Evolutionary conservation across 2,329 filamentous ascomycete species (phyloP).

Genomic region (Lecanicillium sp.): DNA sequence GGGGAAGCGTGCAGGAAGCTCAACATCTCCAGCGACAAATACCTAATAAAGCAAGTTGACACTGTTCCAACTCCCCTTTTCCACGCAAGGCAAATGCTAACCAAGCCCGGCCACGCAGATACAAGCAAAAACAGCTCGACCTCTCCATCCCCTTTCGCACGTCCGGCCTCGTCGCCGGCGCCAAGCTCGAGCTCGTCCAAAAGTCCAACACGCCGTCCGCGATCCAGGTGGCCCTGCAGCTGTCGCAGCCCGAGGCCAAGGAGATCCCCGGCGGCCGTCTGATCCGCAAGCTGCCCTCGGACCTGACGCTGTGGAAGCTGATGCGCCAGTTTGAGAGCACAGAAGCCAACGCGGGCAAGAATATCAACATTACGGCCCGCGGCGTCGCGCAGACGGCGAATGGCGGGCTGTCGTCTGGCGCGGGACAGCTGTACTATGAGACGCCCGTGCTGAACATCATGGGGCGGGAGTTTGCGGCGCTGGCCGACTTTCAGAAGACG

Average conservation of each 20-base stretch:
- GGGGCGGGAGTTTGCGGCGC: conserved; percentile 68
- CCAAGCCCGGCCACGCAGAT: too few species aligned
- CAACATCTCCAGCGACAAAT: conserved; percentile 62
- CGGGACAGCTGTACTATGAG: conserved; percentile 81
- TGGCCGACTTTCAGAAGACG: conserved; percentile 82
- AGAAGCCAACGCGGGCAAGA: conserved; percentile 50
- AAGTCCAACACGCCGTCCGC: conserved; percentile 78
- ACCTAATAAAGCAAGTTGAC: conserved; percentile 66
- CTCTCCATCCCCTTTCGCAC: conserved; percentile 78
- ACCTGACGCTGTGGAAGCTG: conserved; percentile 82
- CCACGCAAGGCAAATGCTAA: background rate
- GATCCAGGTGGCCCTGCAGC: conserved; percentile 81
- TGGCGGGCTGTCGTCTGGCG: conserved; percentile 43
- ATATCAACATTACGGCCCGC: conserved; percentile 76
- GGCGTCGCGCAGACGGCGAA: conserved; percentile 56
- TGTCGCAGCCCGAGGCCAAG: conserved; percentile 63
- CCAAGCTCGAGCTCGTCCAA: conserved; percentile 86
- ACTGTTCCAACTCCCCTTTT: background rate
- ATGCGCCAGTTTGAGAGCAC: conserved; percentile 83
- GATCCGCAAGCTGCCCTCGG: conserved; percentile 79
- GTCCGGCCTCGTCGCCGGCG: conserved; percentile 73
- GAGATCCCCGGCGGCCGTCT: conserved; percentile 59
- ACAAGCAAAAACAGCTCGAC: conserved; percentile 80
- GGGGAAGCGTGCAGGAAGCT: conserved; percentile 84
- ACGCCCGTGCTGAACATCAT: conserved; percentile 78